Base-by-base conservation (phyloP, 176 grass and related monocot species). In the Raddia guianensis region DNA sequence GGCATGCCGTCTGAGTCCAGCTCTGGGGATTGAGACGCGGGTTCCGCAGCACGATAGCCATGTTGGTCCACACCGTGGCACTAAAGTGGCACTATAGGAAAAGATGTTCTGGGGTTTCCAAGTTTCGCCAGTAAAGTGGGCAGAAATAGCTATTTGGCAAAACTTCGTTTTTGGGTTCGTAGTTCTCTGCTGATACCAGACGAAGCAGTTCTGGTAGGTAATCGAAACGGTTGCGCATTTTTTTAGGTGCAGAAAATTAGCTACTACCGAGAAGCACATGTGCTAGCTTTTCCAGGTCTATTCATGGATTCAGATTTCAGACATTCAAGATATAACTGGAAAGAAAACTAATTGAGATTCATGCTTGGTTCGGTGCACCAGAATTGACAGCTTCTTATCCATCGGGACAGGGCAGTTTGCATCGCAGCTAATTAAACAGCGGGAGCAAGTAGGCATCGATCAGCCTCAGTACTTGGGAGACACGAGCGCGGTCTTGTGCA, bases 361-460 rank as follows among this genome's bases (percentile, higher is more conserved):
- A 6, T 40, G 72, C 56, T 76, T 49, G 66, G 65, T 87, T 82
- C 72, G 63, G 56, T 71, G 72, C n/a, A 72, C 47, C 20, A 45
- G 62, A 82, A 3, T 11, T 2, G 66, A 20, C 15, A 55, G 70
- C 15, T 27, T 87, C 79, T 82, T 82, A 82, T 87, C 79, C 57
- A 15, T 35, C 63, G 12, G 12, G 9, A 27, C 19, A 20, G 16
- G 5, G 81, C 48, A 54, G 35, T 77, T 72, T 63, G 67, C 48
- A 19, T 5, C 3, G 83, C 57, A 51, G 21, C 49, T 86, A 43
- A 27, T 74, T 50, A 63, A 76, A 63, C 45, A 49, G 37, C 7
- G 14, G 57, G 79, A 61, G 78, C 72, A 76, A 87, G 78, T 87
- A 82, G 13, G 47, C 64, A 37, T 82, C 78, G 11, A 37, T 82